Percentiles rank a stretch among this genome's conserved stretches.
phyloP scores from a whole-genome alignment of 2,329 filamentous ascomycete species.

The Phaeosphaeriaceae sp. region DNA sequence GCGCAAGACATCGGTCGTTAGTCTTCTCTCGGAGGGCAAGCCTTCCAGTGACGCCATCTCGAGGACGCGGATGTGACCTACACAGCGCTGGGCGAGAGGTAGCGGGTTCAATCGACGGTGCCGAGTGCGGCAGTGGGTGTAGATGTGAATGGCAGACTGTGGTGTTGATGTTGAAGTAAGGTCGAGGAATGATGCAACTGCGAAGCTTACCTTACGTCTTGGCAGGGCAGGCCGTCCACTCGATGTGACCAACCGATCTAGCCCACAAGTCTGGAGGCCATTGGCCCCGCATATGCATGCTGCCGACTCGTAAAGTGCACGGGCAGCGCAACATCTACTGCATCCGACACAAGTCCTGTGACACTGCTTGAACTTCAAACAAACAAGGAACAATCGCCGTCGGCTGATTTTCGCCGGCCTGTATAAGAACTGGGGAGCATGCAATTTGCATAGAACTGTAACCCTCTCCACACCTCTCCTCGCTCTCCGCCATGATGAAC shows the following conservation, averaged over 20 bases:
- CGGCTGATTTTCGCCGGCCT: not conserved
- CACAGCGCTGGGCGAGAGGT: slow-evolving; percentile 36
- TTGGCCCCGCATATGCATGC: not conserved
- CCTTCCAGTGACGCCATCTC: slow-evolving; percentile 37
- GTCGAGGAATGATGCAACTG: slow-evolving; percentile 16
- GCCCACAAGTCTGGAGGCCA: not conserved
- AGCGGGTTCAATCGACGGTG: slow-evolving; percentile 12
- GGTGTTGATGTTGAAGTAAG: slow-evolving; percentile 14
- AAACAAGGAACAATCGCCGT: not conserved
- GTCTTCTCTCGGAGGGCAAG: slow-evolving; percentile 40
- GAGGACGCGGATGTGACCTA: slow-evolving; percentile 38
- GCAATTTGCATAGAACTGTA: slow-evolving; percentile 2
- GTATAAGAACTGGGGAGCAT: slow-evolving; percentile 4
- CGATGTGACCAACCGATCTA: not conserved
- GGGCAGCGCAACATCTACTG: not conserved
- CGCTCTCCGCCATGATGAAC: not conserved
- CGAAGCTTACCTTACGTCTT: slow-evolving; percentile 7
- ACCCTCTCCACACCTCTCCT: slow-evolving; percentile 5
- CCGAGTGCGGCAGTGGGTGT: slow-evolving; percentile 8
- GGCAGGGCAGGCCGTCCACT: not conserved
- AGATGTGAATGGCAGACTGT: slow-evolving; percentile 7
- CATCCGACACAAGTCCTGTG: not conserved
- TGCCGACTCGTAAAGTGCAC: not conserved
- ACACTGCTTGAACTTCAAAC: slow-evolving; percentile 1
- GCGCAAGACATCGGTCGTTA: slow-evolving; percentile 34